Base-by-base conservation (phyloP, 2,329 filamentous ascomycete genomes). In the Stagonosporopsis rhizophila region DNA sequence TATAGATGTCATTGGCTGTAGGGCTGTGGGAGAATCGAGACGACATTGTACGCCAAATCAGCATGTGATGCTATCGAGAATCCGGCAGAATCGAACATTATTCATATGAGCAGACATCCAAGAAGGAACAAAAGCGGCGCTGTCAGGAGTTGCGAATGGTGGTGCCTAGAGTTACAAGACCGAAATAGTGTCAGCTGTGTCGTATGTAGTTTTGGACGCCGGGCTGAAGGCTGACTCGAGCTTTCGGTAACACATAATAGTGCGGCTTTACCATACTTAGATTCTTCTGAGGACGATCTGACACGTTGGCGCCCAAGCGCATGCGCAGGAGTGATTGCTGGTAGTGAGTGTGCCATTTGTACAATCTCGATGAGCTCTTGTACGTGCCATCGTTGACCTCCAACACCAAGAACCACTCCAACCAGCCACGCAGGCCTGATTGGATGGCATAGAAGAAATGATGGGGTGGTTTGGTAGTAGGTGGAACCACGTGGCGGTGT, bases 401-500 rank as follows among this genome's bases (percentile, higher is more conserved):
- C n/a, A 23, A 27, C 41, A 38, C 38, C 5, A 19, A 19, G 25
- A 20, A 22, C 34, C 9, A 23, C 34, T 20, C 20, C 9, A 23
- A 37, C 48, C 35, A 41, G 35, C 27, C 17, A 35, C 35, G 44
- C 28, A 46, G 35, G 28, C 37, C 27, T 45, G 34, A 45, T 56
- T 40, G 52, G 41, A 50, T 30, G 46, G 20, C 23, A 20, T 41
- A 23, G n/a, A 7, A 35, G 20, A 44, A 32, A 40, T 30, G 44
- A 49, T 45, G 49, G 44, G 12, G 28, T 6, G 34, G 14, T 37
- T 52, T 45, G 47, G 34, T 37, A 32, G 32, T 48, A 49, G 55
- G 55, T 58, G 55, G 55, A 49, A 58, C 55, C 55, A 58, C 55
- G 55, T 58, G 55, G 55, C 55, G 44, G 34, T 37, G 44, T 52